These are phyloP conservation scores for Escallonia herrerae DNA, from an alignment of 129 eudicot species.

Conservation along the genomic window DNA sequence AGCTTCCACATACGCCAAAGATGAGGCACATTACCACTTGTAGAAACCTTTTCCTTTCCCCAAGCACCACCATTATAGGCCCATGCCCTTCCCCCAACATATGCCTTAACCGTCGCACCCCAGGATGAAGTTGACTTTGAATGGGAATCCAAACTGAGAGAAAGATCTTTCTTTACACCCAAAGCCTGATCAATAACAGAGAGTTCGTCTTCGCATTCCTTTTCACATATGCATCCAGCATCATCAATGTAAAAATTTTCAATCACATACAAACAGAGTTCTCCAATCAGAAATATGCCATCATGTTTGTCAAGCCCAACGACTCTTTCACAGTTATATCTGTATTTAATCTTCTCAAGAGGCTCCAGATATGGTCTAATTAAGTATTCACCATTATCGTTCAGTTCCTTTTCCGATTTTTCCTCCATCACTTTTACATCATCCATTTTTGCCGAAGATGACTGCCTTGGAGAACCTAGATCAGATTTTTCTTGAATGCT, in stretches of 20 bases:
- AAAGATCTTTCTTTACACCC: constrained; percentile 78
- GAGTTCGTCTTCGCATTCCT: constrained; percentile 74
- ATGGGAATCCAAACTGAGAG: constrained; percentile 49
- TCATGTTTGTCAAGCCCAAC: constrained; percentile 95
- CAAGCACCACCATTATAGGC: constrained; percentile 87
- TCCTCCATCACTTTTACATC: constrained; percentile 55
- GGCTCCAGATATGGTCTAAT: constrained; percentile 93
- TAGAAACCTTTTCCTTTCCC: constrained; percentile 74
- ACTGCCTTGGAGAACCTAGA: constrained; percentile 58
- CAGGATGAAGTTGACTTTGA: constrained; percentile 74
- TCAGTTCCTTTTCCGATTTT: constrained; percentile 66
- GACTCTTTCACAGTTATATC: constrained; percentile 93
- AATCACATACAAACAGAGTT: constrained; percentile 70
- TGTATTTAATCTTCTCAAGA: constrained; percentile 65
- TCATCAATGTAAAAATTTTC: constrained; percentile 90
- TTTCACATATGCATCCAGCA: constrained; percentile 86
- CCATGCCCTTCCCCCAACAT: constrained; percentile 86
- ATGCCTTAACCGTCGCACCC: constrained; percentile 44
- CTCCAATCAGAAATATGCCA: constrained; percentile 94
- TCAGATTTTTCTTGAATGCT: constrained; percentile 60
- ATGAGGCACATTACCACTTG: constrained; percentile 79
- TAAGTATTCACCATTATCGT: constrained; percentile 83
- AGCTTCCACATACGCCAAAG: constrained; percentile 99
- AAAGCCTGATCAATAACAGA: constrained; percentile 93
- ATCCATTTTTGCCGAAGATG: constrained; percentile 52